A percentile compares a stretch with the other conserved stretches of the same genome.
Conservation (phyloP, 768 basidiomycete species). For the Gymnopilus dilepis region DNA sequence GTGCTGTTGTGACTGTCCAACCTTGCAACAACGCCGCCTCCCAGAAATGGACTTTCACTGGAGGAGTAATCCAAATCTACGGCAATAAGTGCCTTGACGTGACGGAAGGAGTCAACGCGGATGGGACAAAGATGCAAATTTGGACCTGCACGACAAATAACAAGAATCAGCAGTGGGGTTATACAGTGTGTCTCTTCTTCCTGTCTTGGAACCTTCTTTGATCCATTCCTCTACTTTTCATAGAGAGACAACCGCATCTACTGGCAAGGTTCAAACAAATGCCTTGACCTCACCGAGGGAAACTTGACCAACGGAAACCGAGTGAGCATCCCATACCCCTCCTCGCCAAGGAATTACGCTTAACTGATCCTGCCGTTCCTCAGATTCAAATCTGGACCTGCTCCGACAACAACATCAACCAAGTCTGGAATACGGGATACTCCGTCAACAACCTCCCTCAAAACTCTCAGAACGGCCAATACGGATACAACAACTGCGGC, state of each 20-base stretch:
- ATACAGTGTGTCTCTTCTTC: constrained; percentile 40
- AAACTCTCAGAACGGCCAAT: constrained; percentile 63
- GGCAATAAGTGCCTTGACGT: constrained; percentile 57
- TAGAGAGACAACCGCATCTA: constrained; percentile 44
- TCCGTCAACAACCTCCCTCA: constrained; percentile 44
- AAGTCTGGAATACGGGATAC: constrained; percentile 60
- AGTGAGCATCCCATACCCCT: constrained; percentile 17
- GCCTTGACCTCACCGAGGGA: constrained; percentile 52
- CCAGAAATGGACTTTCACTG: constrained; percentile 55
- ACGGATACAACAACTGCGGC: constrained; percentile 73
- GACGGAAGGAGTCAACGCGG: constrained; percentile 41
- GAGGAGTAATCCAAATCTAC: constrained; percentile 47
- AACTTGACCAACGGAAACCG: constrained; percentile 44
- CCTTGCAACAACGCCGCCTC: constrained; percentile 47
- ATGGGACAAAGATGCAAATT: constrained; percentile 57
- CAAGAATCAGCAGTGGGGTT: constrained; percentile 51
- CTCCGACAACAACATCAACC: constrained; percentile 47
- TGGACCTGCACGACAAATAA: constrained; percentile 50
- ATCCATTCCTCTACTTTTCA: neutral
- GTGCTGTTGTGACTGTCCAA: constrained; percentile 52
- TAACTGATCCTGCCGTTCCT: neutral
- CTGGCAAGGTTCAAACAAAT: constrained; percentile 56
- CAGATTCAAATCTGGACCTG: constrained; percentile 57
- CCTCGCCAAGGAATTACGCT: neutral
- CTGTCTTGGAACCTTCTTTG: neutral